Base-by-base conservation (phyloP, 2,329 filamentous ascomycete genomes). In the Talaromyces sp. region DNA sequence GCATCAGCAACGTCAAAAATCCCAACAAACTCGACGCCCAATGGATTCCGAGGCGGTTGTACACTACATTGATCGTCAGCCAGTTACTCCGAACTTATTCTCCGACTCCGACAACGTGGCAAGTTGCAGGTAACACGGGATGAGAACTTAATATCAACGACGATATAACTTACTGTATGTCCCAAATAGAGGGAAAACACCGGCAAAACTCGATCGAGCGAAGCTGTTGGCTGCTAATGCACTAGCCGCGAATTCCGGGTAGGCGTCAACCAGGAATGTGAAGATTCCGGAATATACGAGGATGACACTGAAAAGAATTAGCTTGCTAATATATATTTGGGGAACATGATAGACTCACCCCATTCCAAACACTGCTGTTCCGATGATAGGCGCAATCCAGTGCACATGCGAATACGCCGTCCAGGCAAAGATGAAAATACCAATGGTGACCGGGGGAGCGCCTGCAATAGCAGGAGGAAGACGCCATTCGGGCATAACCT, bases 401-500 rank as follows among this genome's bases (percentile, higher is more conserved):
- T 92, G 89, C 58, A 97, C 85, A 2, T 75, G 69, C 60, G 88
- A 77, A 75, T 89, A 93, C 14, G 90, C 90, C 4, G 91, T 93
- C 90, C 92, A 97, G 9, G 87, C 92, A 78, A 97, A 97, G 79
- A 91, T 90, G 76, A 97, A 96, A 16, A 98, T 79, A 7, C 92
- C 91, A 64, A 90, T 81, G 5, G 93, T 91, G 37, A 95, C 91
- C 10, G 96, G 78, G 52, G 92, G 78, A 0, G 88, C 88, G n/a
- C 93, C 94, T 8, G 84, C 75, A 60, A 93, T 90, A 22, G 88
- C 79, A 39, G 91, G 87, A 7, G 92, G 90, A 39, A 97, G 84
- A 67, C 92, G 87, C 79, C 90, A 96, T 79, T 97, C 94, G 9
- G 94, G 93, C 81, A 97, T 92, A 66, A 87, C 89, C 58, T 60